phyloP scores from a whole-genome alignment of 164 flowering plant genomes.

The Umbellularia californica region DNA sequence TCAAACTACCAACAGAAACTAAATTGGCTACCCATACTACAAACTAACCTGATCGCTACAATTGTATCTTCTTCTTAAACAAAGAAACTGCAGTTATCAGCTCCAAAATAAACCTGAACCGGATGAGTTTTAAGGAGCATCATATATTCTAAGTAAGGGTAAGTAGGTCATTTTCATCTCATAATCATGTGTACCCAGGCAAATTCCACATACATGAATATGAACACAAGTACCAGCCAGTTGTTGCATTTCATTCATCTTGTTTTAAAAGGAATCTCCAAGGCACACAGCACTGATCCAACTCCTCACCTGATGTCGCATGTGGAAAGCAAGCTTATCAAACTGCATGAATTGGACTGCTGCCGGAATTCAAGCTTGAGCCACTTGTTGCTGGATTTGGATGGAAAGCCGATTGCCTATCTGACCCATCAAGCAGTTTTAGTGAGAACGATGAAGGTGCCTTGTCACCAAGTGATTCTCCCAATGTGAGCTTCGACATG shows the following conservation, averaged over 20 bases:
- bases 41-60: constrained; percentile 2
- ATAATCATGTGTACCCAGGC: constrained; percentile 16
- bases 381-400: constrained; percentile 40
- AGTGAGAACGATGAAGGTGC: constrained; percentile 52
- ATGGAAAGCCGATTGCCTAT: constrained; percentile 80
- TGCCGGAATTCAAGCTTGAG: constrained; percentile 40
- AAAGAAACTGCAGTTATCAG: constrained; percentile 9
- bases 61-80: constrained; percentile 11
- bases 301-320: constrained; percentile 11
- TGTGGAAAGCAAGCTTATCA: constrained; percentile 9
- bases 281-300: constrained; percentile 13
- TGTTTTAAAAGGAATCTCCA: constrained; percentile 26
- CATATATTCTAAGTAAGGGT: background rate
- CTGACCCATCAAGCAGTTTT: constrained; percentile 53
- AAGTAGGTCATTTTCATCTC: constrained; percentile 6
- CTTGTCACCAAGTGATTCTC: constrained; percentile 43
- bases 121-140: no score
- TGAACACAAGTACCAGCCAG: constrained; percentile 21
- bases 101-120: no score
- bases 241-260: constrained; percentile 30
- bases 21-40: background rate
- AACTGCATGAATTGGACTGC: constrained; percentile 52
- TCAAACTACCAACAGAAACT: no score
- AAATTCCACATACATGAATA: constrained; percentile 7
- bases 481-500: constrained; percentile 73